Percentiles rank a stretch among this genome's conserved stretches.
Evolutionary conservation across 495 filamentous ascomycete species (phyloP).

Genomic region (Pseudevernia furfuracea): DNA sequence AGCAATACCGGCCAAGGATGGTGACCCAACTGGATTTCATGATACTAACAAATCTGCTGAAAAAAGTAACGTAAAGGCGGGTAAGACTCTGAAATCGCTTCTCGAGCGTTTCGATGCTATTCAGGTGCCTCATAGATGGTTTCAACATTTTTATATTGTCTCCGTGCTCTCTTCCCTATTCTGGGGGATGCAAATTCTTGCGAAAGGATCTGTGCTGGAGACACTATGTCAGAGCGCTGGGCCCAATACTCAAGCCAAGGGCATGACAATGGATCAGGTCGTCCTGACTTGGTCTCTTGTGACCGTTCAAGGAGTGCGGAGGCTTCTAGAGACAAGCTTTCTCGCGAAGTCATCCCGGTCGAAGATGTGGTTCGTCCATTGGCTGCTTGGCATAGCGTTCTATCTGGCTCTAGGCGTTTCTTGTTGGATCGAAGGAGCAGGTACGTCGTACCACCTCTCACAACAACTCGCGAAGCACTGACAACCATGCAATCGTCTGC

Average conservation of each 20-base stretch:
- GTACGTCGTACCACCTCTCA: conserved; percentile 38
- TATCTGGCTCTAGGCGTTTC: conserved; percentile 65
- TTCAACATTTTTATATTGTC: conserved; percentile 75
- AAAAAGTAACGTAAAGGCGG: background rate
- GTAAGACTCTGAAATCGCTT: conserved; percentile 12
- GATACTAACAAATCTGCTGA: background rate
- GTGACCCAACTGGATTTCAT: background rate
- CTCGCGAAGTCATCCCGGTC: conserved; percentile 59
- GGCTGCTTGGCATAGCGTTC: conserved; percentile 67
- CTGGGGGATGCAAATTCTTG: conserved; percentile 64
- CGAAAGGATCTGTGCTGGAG: conserved; percentile 45
- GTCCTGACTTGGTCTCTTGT: conserved; percentile 62
- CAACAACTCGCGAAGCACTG: background rate
- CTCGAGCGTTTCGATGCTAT: conserved; percentile 48
- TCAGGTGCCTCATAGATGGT: conserved; percentile 78
- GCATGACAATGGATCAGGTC: conserved; percentile 60
- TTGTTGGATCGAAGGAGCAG: conserved; percentile 79
- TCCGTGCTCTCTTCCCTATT: conserved; percentile 65
- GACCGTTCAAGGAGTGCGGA: conserved; percentile 61
- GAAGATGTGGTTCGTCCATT: conserved; percentile 79
- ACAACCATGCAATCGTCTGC: conserved; percentile 4
- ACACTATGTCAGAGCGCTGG: conserved; percentile 2
- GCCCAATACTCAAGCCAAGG: conserved; percentile 24
- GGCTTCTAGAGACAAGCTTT: conserved; percentile 62
- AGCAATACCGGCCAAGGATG: conserved; percentile 29